Conservation (phyloP, 2,329 filamentous ascomycete species). For the Diaporthe sp. region DNA sequence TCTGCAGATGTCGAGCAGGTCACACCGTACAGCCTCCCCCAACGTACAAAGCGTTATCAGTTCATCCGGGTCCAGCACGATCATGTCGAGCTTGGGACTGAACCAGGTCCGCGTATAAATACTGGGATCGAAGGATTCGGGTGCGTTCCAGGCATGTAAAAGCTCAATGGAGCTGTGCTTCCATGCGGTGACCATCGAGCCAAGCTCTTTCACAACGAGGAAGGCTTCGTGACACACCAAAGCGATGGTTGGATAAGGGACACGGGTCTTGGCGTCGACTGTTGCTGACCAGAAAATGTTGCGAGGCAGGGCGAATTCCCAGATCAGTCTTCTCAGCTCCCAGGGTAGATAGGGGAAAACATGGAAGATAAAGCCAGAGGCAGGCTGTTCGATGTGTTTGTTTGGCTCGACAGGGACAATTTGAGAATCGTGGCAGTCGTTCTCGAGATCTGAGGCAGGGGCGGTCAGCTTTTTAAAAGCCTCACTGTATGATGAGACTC, state of each 20-base stretch:
- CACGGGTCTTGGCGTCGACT: neutral
- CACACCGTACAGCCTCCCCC: neutral
- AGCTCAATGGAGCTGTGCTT: no score
- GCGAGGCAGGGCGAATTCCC: neutral
- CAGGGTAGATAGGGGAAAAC: neutral
- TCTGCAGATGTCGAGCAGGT: neutral
- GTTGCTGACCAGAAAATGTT: neutral
- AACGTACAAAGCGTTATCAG: rapidly evolving
- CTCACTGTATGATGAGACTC: no score
- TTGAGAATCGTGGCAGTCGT: neutral
- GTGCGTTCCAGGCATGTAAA: no score
- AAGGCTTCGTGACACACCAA: neutral
- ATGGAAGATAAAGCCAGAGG: neutral
- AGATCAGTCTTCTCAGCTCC: neutral
- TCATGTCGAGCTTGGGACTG: neutral
- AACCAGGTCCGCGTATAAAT: neutral
- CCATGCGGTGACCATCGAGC: neutral
- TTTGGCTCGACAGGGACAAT: neutral
- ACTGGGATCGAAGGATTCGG: no score
- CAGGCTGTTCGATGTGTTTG: neutral
- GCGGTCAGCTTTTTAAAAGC: neutral
- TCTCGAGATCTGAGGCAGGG: neutral
- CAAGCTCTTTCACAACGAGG: neutral
- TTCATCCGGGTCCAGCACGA: neutral
- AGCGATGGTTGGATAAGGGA: neutral